These are phyloP conservation scores for Teratosphaeria epicoccoides DNA, from an alignment of 2,329 filamentous ascomycete species.

Conservation along the genomic window DNA sequence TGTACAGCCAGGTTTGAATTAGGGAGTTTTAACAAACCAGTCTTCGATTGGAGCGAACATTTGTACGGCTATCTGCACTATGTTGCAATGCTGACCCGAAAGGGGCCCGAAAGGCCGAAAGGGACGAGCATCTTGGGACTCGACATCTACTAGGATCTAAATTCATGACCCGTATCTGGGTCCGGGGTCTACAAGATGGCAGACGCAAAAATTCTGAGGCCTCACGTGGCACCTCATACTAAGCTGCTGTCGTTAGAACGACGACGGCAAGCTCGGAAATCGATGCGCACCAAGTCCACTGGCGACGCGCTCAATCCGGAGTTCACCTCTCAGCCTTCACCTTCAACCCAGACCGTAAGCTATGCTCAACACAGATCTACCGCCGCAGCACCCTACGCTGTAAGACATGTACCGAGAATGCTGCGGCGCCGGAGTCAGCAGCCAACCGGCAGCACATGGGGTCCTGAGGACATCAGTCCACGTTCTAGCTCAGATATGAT, in stretches of 20 bases:
- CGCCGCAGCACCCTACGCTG: background rate
- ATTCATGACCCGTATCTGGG: background rate
- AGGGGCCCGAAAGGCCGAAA: too few species aligned
- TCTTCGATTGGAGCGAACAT: background rate
- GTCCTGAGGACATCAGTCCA: background rate
- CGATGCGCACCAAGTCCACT: background rate
- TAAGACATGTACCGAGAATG: background rate
- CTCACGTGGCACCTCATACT: background rate
- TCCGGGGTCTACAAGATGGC: background rate
- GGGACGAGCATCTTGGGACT: too few species aligned
- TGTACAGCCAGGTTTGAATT: background rate
- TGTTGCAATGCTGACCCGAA: background rate
- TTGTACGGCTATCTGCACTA: background rate
- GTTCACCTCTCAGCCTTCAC: background rate
- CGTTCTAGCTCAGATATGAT: background rate
- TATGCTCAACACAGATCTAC: slow-evolving; percentile 2
- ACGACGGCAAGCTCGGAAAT: background rate
- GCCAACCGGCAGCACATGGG: background rate
- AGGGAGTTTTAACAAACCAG: background rate
- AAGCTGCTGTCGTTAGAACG: background rate
- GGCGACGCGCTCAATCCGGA: background rate
- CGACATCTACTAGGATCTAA: background rate
- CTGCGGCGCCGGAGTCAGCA: background rate
- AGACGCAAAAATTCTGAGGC: background rate
- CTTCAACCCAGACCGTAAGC: background rate